These are phyloP conservation scores for Phytophthora crassamura DNA, from an alignment of 352 stramenopile genomes.

Conservation along the genomic window DNA sequence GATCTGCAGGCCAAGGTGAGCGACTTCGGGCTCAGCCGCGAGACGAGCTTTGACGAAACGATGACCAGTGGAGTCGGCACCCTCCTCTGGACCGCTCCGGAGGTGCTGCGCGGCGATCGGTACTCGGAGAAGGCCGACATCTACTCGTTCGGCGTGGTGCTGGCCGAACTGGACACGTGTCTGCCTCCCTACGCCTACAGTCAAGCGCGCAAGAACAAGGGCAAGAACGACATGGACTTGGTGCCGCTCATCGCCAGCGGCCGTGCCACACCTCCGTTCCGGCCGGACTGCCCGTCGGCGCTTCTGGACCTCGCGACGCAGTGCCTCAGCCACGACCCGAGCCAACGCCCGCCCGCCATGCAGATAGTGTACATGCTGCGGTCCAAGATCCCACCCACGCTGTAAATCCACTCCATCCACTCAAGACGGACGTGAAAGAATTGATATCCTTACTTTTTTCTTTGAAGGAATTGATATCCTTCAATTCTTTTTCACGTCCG, in stretches of 20 bases:
- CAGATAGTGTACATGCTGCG: slow-evolving; percentile 55
- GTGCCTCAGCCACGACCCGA: slow-evolving; percentile 49
- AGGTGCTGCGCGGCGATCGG: slow-evolving; percentile 59
- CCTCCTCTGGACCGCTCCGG: slow-evolving; percentile 54
- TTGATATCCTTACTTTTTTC: not conserved
- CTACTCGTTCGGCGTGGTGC: slow-evolving; percentile 71
- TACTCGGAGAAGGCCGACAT: slow-evolving; percentile 75
- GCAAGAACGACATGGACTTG: slow-evolving; percentile 50
- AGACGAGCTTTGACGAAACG: slow-evolving; percentile 45
- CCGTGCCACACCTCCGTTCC: slow-evolving; percentile 42
- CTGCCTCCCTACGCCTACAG: slow-evolving; percentile 49
- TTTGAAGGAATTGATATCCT: slow-evolving; percentile 14
- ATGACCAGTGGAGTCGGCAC: slow-evolving; percentile 54
- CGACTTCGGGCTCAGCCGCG: slow-evolving; percentile 54
- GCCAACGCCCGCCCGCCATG: slow-evolving; percentile 50
- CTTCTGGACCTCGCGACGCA: slow-evolving; percentile 43
- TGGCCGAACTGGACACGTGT: slow-evolving; percentile 76
- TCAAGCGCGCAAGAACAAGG: slow-evolving; percentile 46
- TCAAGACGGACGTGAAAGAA: not conserved
- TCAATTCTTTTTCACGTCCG: slow-evolving; percentile 29
- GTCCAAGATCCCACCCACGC: slow-evolving; percentile 48
- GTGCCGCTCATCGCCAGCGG: slow-evolving; percentile 42
- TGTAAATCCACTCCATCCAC: slow-evolving; percentile 30
- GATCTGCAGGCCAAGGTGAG: slow-evolving; percentile 56
- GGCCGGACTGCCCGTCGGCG: slow-evolving; percentile 42